Conservation (phyloP, 495 filamentous ascomycete species). For the Physcia stellaris region DNA sequence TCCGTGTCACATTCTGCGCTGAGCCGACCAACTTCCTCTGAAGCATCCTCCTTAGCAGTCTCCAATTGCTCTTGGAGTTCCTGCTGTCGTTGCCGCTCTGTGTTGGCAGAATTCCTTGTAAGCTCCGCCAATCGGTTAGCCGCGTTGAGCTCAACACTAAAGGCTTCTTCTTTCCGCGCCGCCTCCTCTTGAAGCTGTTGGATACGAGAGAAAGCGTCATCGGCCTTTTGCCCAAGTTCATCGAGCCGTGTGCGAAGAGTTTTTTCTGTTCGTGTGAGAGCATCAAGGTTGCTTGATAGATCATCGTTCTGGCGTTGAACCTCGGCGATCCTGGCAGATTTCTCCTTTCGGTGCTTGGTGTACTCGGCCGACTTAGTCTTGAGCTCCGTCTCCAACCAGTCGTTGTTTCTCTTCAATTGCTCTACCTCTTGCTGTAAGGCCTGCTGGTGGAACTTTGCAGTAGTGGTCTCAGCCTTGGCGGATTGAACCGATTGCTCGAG, state of each 20-base stretch:
- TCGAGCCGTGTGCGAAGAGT: slow-evolving; percentile 65
- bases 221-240: slow-evolving; percentile 72
- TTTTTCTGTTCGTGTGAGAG: slow-evolving; percentile 64
- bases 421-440: slow-evolving; percentile 79
- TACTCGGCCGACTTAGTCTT: slow-evolving; percentile 77
- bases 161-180: slow-evolving; percentile 63
- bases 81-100: slow-evolving; percentile 63
- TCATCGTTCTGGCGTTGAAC: slow-evolving; percentile 85
- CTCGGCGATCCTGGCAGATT: slow-evolving; percentile 69
- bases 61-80: slow-evolving; percentile 69
- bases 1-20: slow-evolving; percentile 74
- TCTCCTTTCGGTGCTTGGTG: slow-evolving; percentile 88
- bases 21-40: slow-evolving; percentile 64
- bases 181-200: slow-evolving; percentile 75
- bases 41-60: slow-evolving; percentile 64
- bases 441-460: slow-evolving; percentile 76
- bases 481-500: slow-evolving; percentile 72
- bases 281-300: slow-evolving; percentile 56
- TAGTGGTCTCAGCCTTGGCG: slow-evolving; percentile 60
- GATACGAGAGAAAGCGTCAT: slow-evolving; percentile 66
- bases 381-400: slow-evolving; percentile 81
- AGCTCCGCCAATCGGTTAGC: slow-evolving; percentile 69
- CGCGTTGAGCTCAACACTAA: slow-evolving; percentile 69
- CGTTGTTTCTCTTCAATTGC: slow-evolving; percentile 70
- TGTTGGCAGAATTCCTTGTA: slow-evolving; percentile 69